Base-by-base conservation (phyloP, 495 filamentous ascomycete species). In the Aspergillus biplanus region DNA sequence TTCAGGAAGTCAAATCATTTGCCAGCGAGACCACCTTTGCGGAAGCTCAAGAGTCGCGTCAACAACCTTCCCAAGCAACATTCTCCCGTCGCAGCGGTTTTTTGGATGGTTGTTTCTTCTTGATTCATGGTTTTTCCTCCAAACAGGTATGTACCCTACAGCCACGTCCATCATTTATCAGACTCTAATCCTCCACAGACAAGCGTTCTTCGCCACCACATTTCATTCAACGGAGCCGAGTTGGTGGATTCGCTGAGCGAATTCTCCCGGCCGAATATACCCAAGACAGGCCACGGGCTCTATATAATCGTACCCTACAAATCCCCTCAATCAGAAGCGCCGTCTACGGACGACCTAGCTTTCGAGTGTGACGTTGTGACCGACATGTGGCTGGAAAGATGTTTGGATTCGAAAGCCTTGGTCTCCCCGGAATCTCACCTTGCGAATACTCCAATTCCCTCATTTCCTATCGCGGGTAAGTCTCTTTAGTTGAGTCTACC, bases 381-480 rank as follows among this genome's bases (percentile, higher is more conserved):
- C 9, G 91, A 97, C 65, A 95, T 93, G 82, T 99, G 94, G 87
- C 80, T 98, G 42, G 95, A 99, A 75, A 82, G 86, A 48, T 98
- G 94, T 71, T 76, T 98, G 35, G 85, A 92, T 67, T 83, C 86
- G 15, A 92, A 90, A 67, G 78, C 72, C 8, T 82, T 92, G 59
- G 84, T 92, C 39, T 79, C 88, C 9, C 92, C 93, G n/a, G 73
- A 77, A 54, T 81, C 86, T 1, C 83, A 94, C 71, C 80, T 91
- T 58, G 84, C 91, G 31, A 91, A 89, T 63, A 88, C 83, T 5
- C 93, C 94, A 1, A 90, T 97, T 62, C 81, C 84, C 6, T 68
- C 73, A 34, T 90, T 90, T 59, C 89, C 88, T 33, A 85, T 96
- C 15, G 67, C 77, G 78, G 84, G 87, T 87, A 67, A 64, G 77